Percentiles rank a stretch among this genome's conserved stretches.
phyloP scores from a whole-genome alignment of 371 early-diverging fungal genomes.

The Zychaea mexicana region DNA sequence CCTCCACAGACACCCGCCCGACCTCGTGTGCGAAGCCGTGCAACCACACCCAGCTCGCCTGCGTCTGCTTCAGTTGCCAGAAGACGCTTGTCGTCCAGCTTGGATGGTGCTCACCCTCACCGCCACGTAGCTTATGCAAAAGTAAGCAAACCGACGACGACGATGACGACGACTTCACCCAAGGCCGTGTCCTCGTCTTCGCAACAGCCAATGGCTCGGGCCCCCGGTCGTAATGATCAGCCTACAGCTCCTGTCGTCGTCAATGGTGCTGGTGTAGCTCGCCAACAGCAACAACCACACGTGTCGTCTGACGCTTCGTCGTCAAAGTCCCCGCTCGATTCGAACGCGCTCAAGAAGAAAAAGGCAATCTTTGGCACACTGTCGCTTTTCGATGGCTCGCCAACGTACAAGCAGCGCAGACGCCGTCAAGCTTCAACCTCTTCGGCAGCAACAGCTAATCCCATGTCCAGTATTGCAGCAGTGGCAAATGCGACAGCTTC shows the following conservation, averaged over 20 bases:
- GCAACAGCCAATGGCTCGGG: background rate
- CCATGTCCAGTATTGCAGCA: no score
- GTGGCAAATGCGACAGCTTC: no score
- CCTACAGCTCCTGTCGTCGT: conserved; percentile 10
- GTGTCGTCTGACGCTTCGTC: background rate
- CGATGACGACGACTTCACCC: background rate
- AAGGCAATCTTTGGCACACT: conserved; percentile 59
- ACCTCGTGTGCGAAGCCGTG: conserved; percentile 3
- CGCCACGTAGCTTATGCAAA: background rate
- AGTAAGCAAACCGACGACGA: background rate
- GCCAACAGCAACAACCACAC: conserved; percentile 5
- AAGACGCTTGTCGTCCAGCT: background rate
- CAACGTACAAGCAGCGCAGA: conserved; percentile 72
- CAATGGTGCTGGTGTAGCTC: background rate
- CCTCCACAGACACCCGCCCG: background rate
- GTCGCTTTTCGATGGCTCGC: conserved; percentile 71
- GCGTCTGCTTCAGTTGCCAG: background rate
- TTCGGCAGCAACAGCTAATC: conserved; percentile 17
- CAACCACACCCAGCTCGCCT: background rate
- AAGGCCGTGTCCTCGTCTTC: background rate
- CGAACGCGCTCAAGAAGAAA: conserved; percentile 40
- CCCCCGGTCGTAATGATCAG: background rate
- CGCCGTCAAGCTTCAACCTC: conserved; percentile 62
- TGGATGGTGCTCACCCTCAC: background rate
- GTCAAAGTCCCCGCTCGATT: conserved; percentile 36